A percentile compares a stretch with the other conserved stretches of the same genome.
These are phyloP conservation scores for Aquilaria sinensis DNA, from an alignment of 345 rosid genomes.

Conservation along the genomic window DNA sequence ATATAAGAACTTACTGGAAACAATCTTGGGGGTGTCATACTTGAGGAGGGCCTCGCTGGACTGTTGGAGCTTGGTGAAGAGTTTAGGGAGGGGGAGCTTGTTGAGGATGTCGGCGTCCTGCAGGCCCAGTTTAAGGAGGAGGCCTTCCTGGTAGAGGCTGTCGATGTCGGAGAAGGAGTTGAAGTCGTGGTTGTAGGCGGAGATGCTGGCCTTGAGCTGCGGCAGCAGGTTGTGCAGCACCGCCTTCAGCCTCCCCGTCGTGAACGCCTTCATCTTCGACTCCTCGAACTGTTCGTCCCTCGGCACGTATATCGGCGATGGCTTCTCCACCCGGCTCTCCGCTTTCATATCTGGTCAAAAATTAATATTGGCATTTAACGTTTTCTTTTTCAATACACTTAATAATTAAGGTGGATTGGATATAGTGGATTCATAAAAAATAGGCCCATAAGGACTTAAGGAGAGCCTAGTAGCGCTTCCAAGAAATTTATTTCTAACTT, in stretches of 20 bases:
- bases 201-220: constrained; percentile 70
- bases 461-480: no score
- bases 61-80: constrained; percentile 49
- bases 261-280: constrained; percentile 55
- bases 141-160: constrained; percentile 80
- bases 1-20: constrained; percentile 57
- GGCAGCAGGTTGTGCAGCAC: constrained; percentile 84
- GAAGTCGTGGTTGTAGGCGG: constrained; percentile 59
- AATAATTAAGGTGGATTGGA: no score
- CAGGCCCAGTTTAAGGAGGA: constrained; percentile 73
- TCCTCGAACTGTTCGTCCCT: constrained; percentile 96
- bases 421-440: no score
- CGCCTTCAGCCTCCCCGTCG: constrained; percentile 69
- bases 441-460: no score
- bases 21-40: constrained; percentile 78
- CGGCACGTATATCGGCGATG: constrained; percentile 83
- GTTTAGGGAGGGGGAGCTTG: constrained; percentile 63
- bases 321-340: constrained; percentile 93
- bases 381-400: no score
- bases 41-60: constrained; percentile 79
- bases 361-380: no score
- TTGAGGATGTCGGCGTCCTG: constrained; percentile 61
- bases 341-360: constrained; percentile 42
- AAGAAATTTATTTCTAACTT: no score
- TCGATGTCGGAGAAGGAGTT: constrained; percentile 70